Evolutionary conservation across 176 grass and related monocot species (phyloP).

Genomic region (Zoysia pacifica): DNA sequence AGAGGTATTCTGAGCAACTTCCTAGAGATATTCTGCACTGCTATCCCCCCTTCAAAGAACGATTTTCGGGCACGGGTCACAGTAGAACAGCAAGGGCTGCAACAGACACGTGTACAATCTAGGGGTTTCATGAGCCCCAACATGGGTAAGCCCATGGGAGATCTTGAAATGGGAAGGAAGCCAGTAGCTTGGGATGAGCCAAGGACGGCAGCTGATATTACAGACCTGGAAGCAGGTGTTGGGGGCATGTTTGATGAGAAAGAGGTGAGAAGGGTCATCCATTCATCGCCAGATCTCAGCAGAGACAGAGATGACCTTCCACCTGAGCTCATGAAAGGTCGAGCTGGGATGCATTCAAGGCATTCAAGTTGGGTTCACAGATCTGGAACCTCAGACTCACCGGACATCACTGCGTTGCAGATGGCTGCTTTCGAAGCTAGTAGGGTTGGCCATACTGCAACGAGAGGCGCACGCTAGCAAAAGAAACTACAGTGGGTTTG

Average conservation of each 20-base stretch:
- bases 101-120: slow-evolving; percentile 45
- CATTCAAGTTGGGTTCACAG: slow-evolving; percentile 53
- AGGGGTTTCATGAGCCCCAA: slow-evolving; percentile 79
- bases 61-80: slow-evolving; percentile 72
- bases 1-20: slow-evolving; percentile 71
- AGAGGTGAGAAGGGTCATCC: slow-evolving; percentile 44
- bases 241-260: slow-evolving; percentile 68
- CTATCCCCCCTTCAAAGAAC: slow-evolving; percentile 84
- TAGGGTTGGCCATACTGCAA: not conserved
- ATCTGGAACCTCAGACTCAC: slow-evolving; percentile 25
- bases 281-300: slow-evolving; percentile 65
- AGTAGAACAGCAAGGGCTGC: slow-evolving; percentile 46
- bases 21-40: slow-evolving; percentile 73
- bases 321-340: slow-evolving; percentile 42
- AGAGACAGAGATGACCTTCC: slow-evolving; percentile 60
- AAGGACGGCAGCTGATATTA: slow-evolving; percentile 56
- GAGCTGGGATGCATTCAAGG: slow-evolving; percentile 46
- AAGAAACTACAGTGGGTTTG: not conserved
- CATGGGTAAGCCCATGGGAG: slow-evolving; percentile 71
- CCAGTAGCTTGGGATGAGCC: slow-evolving; percentile 78
- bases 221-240: slow-evolving; percentile 61
- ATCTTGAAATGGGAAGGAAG: slow-evolving; percentile 85
- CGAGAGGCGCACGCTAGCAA: slow-evolving; percentile 2
- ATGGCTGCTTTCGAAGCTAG: slow-evolving; percentile 6
- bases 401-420: slow-evolving; percentile 3